Evolutionary conservation across 1,139 yeast species (phyloP).

Genomic region (Zhuliangozyma parablackwelliae): DNA sequence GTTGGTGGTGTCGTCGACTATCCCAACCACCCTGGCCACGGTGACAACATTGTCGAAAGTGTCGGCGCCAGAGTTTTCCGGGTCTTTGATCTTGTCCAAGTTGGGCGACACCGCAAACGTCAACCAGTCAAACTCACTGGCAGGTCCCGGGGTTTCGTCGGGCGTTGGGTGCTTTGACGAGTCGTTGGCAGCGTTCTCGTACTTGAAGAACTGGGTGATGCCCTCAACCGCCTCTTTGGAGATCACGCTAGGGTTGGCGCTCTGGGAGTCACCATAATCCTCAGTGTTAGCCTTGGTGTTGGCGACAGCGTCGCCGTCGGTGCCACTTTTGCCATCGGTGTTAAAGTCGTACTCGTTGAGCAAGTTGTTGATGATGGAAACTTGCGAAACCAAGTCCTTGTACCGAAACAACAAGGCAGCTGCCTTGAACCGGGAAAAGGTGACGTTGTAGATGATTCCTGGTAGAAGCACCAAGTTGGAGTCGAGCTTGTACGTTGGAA

Average conservation of each 20-base stretch:
- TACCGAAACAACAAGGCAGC: conserved; percentile 41
- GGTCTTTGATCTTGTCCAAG: conserved; percentile 29
- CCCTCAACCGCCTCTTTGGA: conserved; percentile 36
- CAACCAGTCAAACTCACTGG: conserved; percentile 32
- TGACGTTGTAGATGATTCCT: conserved; percentile 56
- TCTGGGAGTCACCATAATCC: too few relatives aligned
- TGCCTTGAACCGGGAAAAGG: conserved; percentile 47
- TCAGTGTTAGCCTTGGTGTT: too few relatives aligned
- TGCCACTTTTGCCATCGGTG: conserved; percentile 12
- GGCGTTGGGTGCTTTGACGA: background rate
- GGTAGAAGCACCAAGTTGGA: conserved; percentile 53
- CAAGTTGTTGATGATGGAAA: conserved; percentile 28
- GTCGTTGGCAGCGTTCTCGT: conserved; percentile 15
- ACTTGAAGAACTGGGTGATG: conserved; percentile 23
- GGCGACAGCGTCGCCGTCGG: conserved; percentile 2
- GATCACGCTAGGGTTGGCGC: conserved; percentile 18
- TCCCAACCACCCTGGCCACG: conserved; percentile 45
- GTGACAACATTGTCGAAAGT: conserved; percentile 30
- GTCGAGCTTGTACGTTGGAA: conserved; percentile 42
- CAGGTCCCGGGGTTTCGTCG: conserved; percentile 10
- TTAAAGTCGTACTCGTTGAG: conserved; percentile 34
- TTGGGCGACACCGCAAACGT: conserved; percentile 41
- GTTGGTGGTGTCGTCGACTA: conserved; percentile 42
- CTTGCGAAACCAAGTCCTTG: conserved; percentile 24
- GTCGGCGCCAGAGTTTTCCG: conserved; percentile 12